Percentiles rank a stretch among this genome's conserved stretches.
phyloP scores from a whole-genome alignment of 306 rosid genomes.

The Lathyrus sativus region DNA sequence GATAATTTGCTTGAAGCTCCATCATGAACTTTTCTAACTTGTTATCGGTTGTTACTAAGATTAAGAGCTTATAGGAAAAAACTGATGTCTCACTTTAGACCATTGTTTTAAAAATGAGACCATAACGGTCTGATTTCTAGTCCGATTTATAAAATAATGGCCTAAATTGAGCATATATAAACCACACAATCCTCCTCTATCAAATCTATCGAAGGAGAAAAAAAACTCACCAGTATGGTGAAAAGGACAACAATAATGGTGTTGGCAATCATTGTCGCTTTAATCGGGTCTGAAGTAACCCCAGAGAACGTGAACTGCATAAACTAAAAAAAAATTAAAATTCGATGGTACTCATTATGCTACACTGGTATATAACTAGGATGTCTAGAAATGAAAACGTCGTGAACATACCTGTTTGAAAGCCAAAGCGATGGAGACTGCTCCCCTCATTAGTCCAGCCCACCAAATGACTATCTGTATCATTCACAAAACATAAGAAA shows the following conservation, averaged over 20 bases:
- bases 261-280: constrained; percentile 79
- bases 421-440: constrained; percentile 92
- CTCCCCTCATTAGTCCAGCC: constrained; percentile 96
- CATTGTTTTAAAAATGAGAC: too few species aligned
- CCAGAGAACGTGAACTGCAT: constrained; percentile 83
- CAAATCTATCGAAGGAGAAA: background rate
- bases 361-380: background rate
- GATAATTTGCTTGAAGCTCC: background rate
- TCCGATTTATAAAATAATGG: background rate
- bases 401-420: constrained; percentile 67
- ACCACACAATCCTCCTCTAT: too few species aligned
- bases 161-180: background rate
- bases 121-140: too few species aligned
- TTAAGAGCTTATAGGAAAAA: too few species aligned
- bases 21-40: background rate
- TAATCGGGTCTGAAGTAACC: constrained; percentile 67
- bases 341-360: background rate
- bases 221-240: constrained; percentile 68
- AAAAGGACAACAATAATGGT: constrained; percentile 85
- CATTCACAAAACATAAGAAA: constrained; percentile 19
- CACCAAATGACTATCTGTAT: constrained; percentile 82
- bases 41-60: background rate
- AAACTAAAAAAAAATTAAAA: constrained; percentile 19
- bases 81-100: too few species aligned
- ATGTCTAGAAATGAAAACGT: constrained; percentile 16